Base-by-base conservation (phyloP, 345 rosid genomes). In the Eutrema heterophyllum region DNA sequence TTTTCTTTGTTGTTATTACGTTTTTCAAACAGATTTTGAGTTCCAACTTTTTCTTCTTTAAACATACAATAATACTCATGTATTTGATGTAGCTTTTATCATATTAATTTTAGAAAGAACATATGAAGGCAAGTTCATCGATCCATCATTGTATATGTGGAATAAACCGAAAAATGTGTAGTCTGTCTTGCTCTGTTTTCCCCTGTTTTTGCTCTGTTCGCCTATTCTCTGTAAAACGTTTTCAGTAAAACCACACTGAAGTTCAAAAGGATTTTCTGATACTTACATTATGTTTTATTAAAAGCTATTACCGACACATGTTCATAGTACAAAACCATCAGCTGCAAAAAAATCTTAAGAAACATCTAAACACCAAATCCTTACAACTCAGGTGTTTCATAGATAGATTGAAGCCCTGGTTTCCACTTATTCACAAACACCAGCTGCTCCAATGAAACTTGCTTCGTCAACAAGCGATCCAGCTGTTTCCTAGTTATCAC, bases 351-450 rank as follows among this genome's bases (percentile, higher is more conserved):
- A 26, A 60, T 44, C 14, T 27, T 1, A 48, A 56, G 24, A 65
- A 50, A 39, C 40, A 64, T 36, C 15, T 38, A 32, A 59, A 67
- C 21, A 6, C 9, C 5, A 16, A 75, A 51, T 21, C 14, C 57
- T 70, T 46, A 24, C 66, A 56, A 64, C 57, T 83, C 80, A 36
- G 59, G 73, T 35, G 82, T 81, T 80, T 87, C 89, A 15, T 77
- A 70, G 30, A 85, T 83, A 5, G 83, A 74, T 55, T 85, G 82
- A 14, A 87, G 89, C 51, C 43, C 38, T 43, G 89, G 84, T 63
- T 73, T 82, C 89, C 89, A 82, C 39, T 38, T 80, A 61, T 72
- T 46, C 51, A 60, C 39, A 4, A 70, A 44, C 27, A 45, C 30
- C 3, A 73, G 35, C 30, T 67, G 54, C 71, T 67, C 78, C 9